A percentile compares a stretch with the other conserved stretches of the same genome.
phyloP scores from a whole-genome alignment of 208 protist species.

The Wallacemonas sp. region DNA sequence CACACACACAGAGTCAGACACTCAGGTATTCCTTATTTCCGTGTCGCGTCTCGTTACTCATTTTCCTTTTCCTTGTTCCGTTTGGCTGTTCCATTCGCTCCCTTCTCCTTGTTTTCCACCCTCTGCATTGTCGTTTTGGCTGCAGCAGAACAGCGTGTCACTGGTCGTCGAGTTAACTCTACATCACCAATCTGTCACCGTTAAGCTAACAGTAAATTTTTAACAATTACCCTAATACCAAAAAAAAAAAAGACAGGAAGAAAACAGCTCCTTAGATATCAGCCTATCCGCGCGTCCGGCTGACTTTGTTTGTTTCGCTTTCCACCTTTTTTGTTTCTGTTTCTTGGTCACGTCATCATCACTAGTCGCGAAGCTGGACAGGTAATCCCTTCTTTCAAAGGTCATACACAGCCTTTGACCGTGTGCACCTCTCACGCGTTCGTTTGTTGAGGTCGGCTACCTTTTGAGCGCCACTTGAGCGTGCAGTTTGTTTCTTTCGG shows the following conservation, averaged over 20 bases:
- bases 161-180: not conserved
- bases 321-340: slow-evolving; percentile 1
- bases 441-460: too few species aligned
- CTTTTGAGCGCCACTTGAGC: too few species aligned
- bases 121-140: too few species aligned
- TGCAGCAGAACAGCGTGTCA: too few species aligned
- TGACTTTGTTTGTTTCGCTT: not conserved
- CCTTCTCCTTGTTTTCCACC: not conserved
- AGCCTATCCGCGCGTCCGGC: too few species aligned
- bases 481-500: too few species aligned
- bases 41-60: not conserved
- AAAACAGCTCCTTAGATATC: not conserved
- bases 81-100: slow-evolving; percentile 1
- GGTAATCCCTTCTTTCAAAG: not conserved
- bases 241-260: slow-evolving; percentile 15
- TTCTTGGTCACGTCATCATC: not conserved
- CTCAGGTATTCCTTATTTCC: not conserved
- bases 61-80: not conserved
- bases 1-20: too few species aligned
- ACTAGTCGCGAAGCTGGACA: slow-evolving; percentile 4
- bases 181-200: not conserved
- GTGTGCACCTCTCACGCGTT: too few species aligned
- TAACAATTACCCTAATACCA: too few species aligned
- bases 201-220: too few species aligned
- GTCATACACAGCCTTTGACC: not conserved